Evolutionary conservation across 2,329 filamentous ascomycete species (phyloP).

Genomic region (Lizonia empirigonia): DNA sequence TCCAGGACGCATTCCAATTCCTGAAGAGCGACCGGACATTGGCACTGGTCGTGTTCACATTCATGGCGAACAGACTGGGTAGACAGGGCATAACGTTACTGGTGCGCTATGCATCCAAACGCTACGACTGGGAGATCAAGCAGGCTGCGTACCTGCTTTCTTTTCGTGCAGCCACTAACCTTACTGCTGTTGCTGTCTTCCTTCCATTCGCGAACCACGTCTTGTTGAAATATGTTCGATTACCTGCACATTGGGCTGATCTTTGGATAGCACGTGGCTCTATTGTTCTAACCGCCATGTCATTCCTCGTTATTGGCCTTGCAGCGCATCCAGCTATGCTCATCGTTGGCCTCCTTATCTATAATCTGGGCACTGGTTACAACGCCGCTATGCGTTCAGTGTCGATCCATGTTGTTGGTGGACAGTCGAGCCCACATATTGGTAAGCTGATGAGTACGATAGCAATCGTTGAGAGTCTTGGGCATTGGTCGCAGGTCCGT

Average conservation of each 20-base stretch:
- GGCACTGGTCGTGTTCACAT: slow-evolving; percentile 51
- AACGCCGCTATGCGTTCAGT: slow-evolving; percentile 54
- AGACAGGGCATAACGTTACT: slow-evolving; percentile 55
- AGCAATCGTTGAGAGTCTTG: slow-evolving; percentile 55
- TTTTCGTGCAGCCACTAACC: slow-evolving; percentile 55
- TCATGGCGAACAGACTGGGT: slow-evolving; percentile 56
- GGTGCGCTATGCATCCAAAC: slow-evolving; percentile 59
- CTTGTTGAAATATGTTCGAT: slow-evolving; percentile 44
- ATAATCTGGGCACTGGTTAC: slow-evolving; percentile 57
- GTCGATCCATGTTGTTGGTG: slow-evolving; percentile 55
- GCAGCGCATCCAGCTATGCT: slow-evolving; percentile 52
- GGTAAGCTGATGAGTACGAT: slow-evolving; percentile 58
- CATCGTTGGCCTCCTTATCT: slow-evolving; percentile 53
- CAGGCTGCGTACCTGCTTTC: slow-evolving; percentile 51
- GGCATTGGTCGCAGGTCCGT: slow-evolving; percentile 55
- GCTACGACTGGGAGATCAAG: slow-evolving; percentile 57
- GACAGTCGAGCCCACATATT: slow-evolving; percentile 50
- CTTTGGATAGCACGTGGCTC: slow-evolving; percentile 54
- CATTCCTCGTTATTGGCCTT: slow-evolving; percentile 55
- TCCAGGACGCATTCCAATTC: slow-evolving; percentile 49
- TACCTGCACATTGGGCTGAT: slow-evolving; percentile 52
- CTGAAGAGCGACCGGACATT: slow-evolving; percentile 50
- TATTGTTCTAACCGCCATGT: slow-evolving; percentile 51
- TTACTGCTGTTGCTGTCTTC: slow-evolving; percentile 54
- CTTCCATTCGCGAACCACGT: slow-evolving; percentile 52